Conservation (phyloP, 768 basidiomycete species). For the Flagelloscypha sp. region DNA sequence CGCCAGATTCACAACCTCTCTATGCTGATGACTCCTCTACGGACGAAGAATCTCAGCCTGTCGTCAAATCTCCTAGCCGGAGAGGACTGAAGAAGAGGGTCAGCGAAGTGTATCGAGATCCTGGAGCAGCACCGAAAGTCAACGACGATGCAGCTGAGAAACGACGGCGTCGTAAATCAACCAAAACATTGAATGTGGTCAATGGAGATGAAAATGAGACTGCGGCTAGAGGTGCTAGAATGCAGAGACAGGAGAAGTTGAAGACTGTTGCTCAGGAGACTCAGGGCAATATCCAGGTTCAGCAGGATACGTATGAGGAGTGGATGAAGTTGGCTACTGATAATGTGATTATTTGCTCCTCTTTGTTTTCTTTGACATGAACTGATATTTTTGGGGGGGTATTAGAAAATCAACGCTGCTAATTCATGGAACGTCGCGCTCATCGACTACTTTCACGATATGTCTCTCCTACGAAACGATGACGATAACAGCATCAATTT, state of each 20-base stretch:
- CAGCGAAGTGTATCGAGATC: conserved; percentile 41
- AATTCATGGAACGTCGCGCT: conserved; percentile 98
- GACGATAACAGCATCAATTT: conserved; percentile 97
- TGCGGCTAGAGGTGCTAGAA: conserved; percentile 39
- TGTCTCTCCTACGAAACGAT: conserved; percentile 89
- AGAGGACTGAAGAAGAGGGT: conserved; percentile 22
- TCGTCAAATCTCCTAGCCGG: conserved; percentile 24
- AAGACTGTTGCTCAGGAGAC: conserved; percentile 52
- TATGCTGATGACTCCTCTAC: conserved; percentile 25
- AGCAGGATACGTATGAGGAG: conserved; percentile 86
- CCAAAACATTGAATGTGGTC: conserved; percentile 41
- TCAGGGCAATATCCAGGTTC: conserved; percentile 40
- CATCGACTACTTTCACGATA: conserved; percentile 98
- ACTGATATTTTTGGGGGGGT: conserved; percentile 1
- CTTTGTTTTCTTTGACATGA: conserved; percentile 4
- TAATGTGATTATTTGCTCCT: conserved; percentile 57
- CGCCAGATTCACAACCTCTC: conserved; percentile 21
- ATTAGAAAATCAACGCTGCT: conserved; percentile 96
- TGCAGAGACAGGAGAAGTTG: conserved; percentile 54
- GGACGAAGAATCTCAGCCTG: conserved; percentile 29
- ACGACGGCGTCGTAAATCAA: conserved; percentile 71
- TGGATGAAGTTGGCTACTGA: conserved; percentile 99
- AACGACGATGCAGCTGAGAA: conserved; percentile 90
- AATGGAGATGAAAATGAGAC: conserved; percentile 27
- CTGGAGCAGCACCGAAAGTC: conserved; percentile 30